Conservation (phyloP, 73 alveolate genomes). For the Paramecium sexaurelia region DNA sequence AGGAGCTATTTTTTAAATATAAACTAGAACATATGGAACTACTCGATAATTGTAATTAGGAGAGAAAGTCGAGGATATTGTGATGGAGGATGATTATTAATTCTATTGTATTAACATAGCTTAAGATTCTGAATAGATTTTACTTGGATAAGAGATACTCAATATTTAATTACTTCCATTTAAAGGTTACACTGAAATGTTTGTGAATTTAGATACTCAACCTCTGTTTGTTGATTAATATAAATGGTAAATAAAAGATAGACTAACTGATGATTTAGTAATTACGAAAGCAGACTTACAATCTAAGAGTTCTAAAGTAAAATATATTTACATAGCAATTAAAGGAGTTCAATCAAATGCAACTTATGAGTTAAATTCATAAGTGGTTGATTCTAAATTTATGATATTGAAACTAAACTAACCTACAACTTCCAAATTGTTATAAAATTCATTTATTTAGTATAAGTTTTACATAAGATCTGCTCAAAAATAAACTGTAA, state of each 20-base stretch:
- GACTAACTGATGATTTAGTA: not conserved
- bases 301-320: not conserved
- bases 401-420: not conserved
- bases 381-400: not conserved
- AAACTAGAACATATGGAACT: not conserved
- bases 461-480: not conserved
- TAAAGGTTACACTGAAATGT: not conserved
- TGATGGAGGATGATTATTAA: not conserved
- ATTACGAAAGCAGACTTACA: not conserved
- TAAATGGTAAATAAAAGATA: not conserved
- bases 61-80: constrained; percentile 6
- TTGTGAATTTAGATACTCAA: not conserved
- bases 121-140: not conserved
- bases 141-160: not conserved
- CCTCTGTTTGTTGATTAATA: constrained; percentile 14
- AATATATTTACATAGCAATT: not conserved
- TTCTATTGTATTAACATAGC: not conserved
- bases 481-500: not conserved
- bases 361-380: not conserved
- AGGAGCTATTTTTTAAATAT: not conserved
- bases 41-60: not conserved
- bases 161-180: not conserved
- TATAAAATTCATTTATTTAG: not conserved
- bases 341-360: not conserved
- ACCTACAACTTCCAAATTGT: not conserved